Evolutionary conservation across 345 rosid genomes (phyloP).

Genomic region (Populus tremula): DNA sequence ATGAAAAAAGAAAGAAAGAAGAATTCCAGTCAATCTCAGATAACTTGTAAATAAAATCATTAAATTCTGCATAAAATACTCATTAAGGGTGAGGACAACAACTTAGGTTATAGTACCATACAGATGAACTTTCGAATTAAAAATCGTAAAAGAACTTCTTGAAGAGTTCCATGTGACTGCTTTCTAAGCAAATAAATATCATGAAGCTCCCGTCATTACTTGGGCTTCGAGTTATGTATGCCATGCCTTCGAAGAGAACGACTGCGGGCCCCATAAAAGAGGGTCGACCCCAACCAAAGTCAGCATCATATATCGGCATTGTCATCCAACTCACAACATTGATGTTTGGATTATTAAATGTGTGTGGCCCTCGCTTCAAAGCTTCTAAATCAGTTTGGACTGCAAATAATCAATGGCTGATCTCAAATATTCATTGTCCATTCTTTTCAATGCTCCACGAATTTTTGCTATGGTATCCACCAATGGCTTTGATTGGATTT

Average conservation of each 20-base stretch:
- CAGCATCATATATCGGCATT: slow-evolving; percentile 17
- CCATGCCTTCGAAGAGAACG: slow-evolving; percentile 5
- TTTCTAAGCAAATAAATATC: slow-evolving; percentile 1
- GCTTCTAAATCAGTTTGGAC: not conserved
- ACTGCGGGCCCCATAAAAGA: not conserved
- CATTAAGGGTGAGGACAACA: too few species aligned
- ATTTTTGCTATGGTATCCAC: slow-evolving; percentile 28
- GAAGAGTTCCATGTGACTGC: slow-evolving; percentile 8
- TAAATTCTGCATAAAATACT: too few species aligned
- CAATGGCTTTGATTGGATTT: slow-evolving; percentile 30
- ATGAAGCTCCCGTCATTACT: not conserved
- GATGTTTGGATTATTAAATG: slow-evolving; percentile 10
- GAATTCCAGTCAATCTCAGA: too few species aligned
- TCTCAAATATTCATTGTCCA: slow-evolving; percentile 44
- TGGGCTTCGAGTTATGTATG: not conserved
- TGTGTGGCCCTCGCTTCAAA: not conserved
- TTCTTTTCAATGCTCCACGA: slow-evolving; percentile 16
- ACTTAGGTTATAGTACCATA: too few species aligned
- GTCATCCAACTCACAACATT: slow-evolving; percentile 19
- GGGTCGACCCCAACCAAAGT: slow-evolving; percentile 19
- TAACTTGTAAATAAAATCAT: too few species aligned
- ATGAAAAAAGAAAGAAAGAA: too few species aligned
- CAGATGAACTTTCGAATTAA: not conserved
- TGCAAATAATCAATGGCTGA: slow-evolving; percentile 23
- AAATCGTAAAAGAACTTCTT: slow-evolving; percentile 1